Base-by-base conservation (phyloP, 768 basidiomycete genomes). In the Xerocomellus intermedius region DNA sequence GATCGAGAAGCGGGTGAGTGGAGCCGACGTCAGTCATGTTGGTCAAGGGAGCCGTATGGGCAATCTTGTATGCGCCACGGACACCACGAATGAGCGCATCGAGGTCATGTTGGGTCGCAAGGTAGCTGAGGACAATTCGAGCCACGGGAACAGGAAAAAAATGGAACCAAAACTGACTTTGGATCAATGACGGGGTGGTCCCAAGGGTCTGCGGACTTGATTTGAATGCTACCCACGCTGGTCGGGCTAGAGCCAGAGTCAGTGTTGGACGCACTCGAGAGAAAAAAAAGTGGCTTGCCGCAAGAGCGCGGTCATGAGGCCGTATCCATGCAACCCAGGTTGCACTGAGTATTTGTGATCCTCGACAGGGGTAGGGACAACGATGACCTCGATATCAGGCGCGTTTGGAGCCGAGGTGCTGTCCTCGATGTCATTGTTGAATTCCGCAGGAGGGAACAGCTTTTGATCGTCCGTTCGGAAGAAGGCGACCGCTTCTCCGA, bases 131-230 rank as follows among this genome's bases (percentile, higher is more conserved):
- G 8, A 37, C 14, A 14, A 17, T 9, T n/a, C 47, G 50, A 44
- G 36, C 19, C 57, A 42, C n/a, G 28, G 21, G 9, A 0, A 38
- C 8, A 3, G 22, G 10, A 35, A 48, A 37, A 35, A 45, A 37
- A 32, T 8, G 42, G 9, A 22, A 43, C 9, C 21, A 33, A 8
- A 8, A 60, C 75, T 8, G 49, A 76, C 77, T 71, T 71, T 19
- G 79, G 80, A 52, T 80, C 75, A 16, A 80, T 72, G 33, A 74
- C n/a, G 1, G 79, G 79, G 1, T 64, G 50, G 10, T 79, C 77
- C 60, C 69, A 70, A 13, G 77, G 76, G 39, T 77, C 61, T 2
- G 67, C 56, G 1, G 79, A 79, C 36, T 69, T 70, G n/a, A 81
- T 63, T 30, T 67, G 51, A 46, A 81, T 50, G 8, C 62, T 73